phyloP scores from a whole-genome alignment of 352 stramenopile species.

The Phytopythium mirpurense region DNA sequence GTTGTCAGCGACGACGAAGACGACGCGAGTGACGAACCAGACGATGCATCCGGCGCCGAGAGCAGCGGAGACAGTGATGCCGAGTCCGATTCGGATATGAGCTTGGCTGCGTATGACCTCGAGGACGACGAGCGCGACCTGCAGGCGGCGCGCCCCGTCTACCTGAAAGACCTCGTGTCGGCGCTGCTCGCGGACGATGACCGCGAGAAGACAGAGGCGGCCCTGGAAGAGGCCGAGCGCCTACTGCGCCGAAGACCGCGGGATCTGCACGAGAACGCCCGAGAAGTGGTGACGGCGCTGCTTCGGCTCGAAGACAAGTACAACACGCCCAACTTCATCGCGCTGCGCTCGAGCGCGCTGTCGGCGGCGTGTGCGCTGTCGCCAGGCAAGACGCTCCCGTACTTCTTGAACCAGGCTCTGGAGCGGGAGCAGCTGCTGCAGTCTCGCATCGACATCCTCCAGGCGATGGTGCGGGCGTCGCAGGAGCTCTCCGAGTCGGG shows the following conservation, averaged over 20 bases:
- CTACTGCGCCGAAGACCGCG: constrained; percentile 49
- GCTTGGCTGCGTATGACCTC: constrained; percentile 60
- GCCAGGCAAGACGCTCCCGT: constrained; percentile 38
- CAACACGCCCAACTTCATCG: constrained; percentile 46
- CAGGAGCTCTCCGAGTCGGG: constrained; percentile 65
- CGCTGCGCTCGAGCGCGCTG: constrained; percentile 39
- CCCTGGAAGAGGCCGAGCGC: constrained; percentile 44
- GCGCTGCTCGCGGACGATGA: constrained; percentile 52
- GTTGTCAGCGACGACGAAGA: constrained; percentile 45
- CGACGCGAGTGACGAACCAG: constrained; percentile 15
- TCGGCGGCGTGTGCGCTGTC: constrained; percentile 42
- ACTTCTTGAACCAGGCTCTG: constrained; percentile 55
- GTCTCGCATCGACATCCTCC: constrained; percentile 57
- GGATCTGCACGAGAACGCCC: constrained; percentile 57
- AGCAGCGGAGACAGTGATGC: constrained; percentile 17
- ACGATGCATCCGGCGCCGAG: constrained; percentile 14
- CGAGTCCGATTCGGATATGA: constrained; percentile 64
- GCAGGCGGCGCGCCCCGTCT: constrained; percentile 44
- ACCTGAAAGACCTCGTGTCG: constrained; percentile 64
- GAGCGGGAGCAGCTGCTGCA: constrained; percentile 74
- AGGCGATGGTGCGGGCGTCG: constrained; percentile 46
- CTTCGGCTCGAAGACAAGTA: constrained; percentile 75
- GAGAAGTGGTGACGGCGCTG: constrained; percentile 44
- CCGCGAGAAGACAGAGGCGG: constrained; percentile 45
- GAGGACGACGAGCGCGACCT: constrained; percentile 69